Base-by-base conservation (phyloP, 1,139 yeast species). In the Suhomyces bokatorum region DNA sequence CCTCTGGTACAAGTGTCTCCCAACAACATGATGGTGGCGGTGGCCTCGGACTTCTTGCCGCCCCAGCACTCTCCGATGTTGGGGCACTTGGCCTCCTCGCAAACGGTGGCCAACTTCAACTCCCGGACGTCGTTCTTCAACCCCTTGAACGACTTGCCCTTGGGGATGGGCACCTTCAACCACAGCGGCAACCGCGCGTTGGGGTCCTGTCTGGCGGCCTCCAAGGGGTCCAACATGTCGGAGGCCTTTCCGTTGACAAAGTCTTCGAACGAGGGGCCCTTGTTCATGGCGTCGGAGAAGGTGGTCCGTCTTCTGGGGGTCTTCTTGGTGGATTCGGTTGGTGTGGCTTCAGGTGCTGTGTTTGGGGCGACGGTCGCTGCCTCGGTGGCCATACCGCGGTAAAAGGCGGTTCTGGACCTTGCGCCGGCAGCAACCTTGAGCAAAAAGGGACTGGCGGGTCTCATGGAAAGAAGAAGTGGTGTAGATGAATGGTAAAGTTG, bases 21-120 rank as follows among this genome's bases (percentile, higher is more conserved):
- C 77, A 95, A 77, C 52, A 95, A 75, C 99, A 95, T 95, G 58
- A 95, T 93, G 3, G 99, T 95, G 6, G 99, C 99, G 4, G 99
- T 95, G n/a, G 99, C 97, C 58, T 88, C 95, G 6, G 91, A 78
- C 65, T 90, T 90, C 59, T 85, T 83, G 29, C 99, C 99, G 44
- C 99, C 98, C 99, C 99, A 95, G 68, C 99, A 95, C 65, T 95
- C 99, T 42, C 98, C 97, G 49, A 95, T 95, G 63, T 95, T 95
- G 15, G 99, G 99, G 68, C 99, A 95, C 60, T 93, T 85, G 9
- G 99, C 99, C 61, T 93, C 99, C 64, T 93, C 98, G 69, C 99
- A 95, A 27, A 95, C 99, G 0, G 99, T 91, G 33, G 97, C 87
- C 44, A 95, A 73, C 52, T 89, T 89, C 50, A 95, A 71, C 50